phyloP scores from a whole-genome alignment of 768 basidiomycete genomes.

The Pseudohyphozyma bogoriensis region DNA sequence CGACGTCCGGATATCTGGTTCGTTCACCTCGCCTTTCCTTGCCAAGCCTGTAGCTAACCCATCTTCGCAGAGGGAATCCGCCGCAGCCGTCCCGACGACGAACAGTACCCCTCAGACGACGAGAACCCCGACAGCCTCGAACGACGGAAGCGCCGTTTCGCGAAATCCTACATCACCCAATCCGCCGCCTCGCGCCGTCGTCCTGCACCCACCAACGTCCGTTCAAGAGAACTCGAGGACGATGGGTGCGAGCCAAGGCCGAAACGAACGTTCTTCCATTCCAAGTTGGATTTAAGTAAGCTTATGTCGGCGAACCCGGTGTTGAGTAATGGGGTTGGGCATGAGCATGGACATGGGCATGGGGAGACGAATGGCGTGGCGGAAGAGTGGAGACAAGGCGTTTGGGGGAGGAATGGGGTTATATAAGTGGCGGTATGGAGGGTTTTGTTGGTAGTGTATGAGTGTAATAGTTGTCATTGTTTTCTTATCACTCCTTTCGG shows the following conservation, averaged over 20 bases:
- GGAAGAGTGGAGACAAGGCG: slow-evolving; percentile 1
- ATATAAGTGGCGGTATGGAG: not conserved
- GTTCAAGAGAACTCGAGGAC: not conserved
- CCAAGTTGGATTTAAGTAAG: not conserved
- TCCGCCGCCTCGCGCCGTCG: not conserved
- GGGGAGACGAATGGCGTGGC: not conserved
- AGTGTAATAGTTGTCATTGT: too few relatives aligned
- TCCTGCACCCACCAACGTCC: not conserved
- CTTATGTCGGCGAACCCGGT: not conserved
- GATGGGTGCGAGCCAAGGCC: not conserved
- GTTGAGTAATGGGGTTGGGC: not conserved
- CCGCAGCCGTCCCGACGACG: not conserved
- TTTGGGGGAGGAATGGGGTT: not conserved
- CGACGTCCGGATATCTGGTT: slow-evolving; percentile 37
- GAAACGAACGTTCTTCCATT: slow-evolving; percentile 20
- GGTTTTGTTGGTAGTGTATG: too few relatives aligned
- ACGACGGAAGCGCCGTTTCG: slow-evolving; percentile 2
- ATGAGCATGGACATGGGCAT: not conserved
- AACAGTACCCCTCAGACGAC: slow-evolving; percentile 1
- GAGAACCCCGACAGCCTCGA: not conserved
- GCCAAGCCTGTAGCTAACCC: not conserved
- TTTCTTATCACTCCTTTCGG: too few relatives aligned
- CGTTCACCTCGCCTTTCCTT: not conserved
- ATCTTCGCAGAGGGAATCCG: slow-evolving; percentile 6
- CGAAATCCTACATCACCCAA: slow-evolving; percentile 8